A percentile compares a stretch with the other conserved stretches of the same genome.
Conservation (phyloP, 169 alveolate species). For the Hepatocystis sp. region DNA sequence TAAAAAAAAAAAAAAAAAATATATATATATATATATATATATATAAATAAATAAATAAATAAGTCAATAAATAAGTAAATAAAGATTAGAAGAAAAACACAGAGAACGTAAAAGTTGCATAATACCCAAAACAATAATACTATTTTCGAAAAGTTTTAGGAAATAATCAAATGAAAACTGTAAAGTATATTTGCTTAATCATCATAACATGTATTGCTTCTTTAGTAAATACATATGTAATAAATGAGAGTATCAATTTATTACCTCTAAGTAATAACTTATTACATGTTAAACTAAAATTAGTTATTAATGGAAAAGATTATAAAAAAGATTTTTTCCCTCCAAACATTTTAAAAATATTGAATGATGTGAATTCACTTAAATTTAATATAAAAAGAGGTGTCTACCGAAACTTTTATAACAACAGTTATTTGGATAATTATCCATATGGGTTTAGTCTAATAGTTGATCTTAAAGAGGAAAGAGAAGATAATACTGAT, state of each 20-base stretch:
- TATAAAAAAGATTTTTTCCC: constrained; percentile 65
- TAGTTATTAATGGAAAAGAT: constrained; percentile 58
- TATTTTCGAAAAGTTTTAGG: too few relatives aligned
- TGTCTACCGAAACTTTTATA: constrained; percentile 54
- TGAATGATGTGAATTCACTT: constrained; percentile 63
- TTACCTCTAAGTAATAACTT: constrained; percentile 49
- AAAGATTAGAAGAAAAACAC: too few relatives aligned
- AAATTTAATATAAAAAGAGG: constrained; percentile 73
- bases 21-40: too few relatives aligned
- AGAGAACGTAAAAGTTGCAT: too few relatives aligned
- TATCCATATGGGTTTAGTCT: constrained; percentile 74
- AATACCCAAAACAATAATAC: too few relatives aligned
- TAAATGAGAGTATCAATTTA: constrained; percentile 64
- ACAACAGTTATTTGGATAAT: constrained; percentile 66
- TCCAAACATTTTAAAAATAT: constrained; percentile 44
- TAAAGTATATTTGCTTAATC: constrained; percentile 20
- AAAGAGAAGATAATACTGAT: constrained; percentile 16
- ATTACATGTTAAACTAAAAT: constrained; percentile 58
- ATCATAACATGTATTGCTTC: constrained; percentile 31
- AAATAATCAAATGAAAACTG: constrained; percentile 49
- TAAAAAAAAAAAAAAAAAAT: too few relatives aligned
- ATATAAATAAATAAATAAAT: too few relatives aligned
- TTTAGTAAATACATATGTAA: constrained; percentile 40
- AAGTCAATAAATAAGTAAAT: too few relatives aligned
- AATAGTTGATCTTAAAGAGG: constrained; percentile 41